Evolutionary conservation across 768 basidiomycete genomes (phyloP), one percentile per base, ranked within the genome.

Genomic region (Holtermanniella nyarrowii): DNA sequence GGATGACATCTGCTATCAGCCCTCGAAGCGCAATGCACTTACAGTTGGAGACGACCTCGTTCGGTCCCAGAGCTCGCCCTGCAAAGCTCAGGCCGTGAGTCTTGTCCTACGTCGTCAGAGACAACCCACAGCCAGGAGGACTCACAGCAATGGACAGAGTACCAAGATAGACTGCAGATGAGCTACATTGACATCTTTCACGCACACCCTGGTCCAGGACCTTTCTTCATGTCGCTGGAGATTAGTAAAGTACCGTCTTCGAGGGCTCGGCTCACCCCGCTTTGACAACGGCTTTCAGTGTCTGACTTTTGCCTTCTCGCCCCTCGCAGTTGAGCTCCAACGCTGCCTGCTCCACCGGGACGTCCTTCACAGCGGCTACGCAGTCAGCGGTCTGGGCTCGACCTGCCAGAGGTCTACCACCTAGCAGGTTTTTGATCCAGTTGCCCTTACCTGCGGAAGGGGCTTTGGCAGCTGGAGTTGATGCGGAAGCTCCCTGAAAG

Each of bases 21-120:
- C 16, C 16, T 7, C 10, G 31, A 7, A 37, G 7, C 7, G 31
- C 26, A 3, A 16, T 4, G 44, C 21, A 46, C 58, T 49, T 41
- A 64, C 66, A 65, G 49, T 62, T 68, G 20, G 62, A 60, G n/a
- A 68, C 21, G 1, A 63, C 59, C 27, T 65, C 66, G 47, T 66
- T 65, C 5, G 63, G 62, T 21, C 66, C 66, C 2, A 68, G 55
- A 39, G 66, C 60, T 49, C 59, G 60, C 7, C 69, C 69, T 5
- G 59, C 57, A 46, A 71, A 71, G 4, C 51, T 58, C 44, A 69
- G 62, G 42, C 68, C 63, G 42, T 61, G 55, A 1, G 67, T 67
- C 25, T 63, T 63, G 42, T 54, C 51, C 65, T 68, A 45, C n/a
- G 26, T 26, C 3, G 48, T 40, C 43, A 27, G 12, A 14, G 5